phyloP scores from a whole-genome alignment of 2,329 filamentous ascomycete genomes.

The Colletotrichum falcatum region DNA sequence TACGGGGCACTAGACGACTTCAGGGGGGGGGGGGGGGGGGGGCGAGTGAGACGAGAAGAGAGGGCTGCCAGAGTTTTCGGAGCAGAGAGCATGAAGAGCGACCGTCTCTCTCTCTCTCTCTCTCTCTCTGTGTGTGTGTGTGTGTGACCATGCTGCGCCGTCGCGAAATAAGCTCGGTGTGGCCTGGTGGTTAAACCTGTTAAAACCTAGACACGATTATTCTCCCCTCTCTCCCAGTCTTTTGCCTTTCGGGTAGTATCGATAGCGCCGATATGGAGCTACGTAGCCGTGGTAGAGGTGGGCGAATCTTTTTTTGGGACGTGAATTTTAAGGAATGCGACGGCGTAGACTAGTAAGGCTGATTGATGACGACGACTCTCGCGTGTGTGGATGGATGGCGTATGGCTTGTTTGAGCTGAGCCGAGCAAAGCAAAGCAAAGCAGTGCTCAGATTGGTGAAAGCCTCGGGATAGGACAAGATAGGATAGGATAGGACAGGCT shows the following conservation, averaged over 20 bases:
- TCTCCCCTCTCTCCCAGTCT: too few relatives aligned
- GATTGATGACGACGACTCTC: constrained; percentile 31
- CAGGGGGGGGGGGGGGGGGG: constrained; percentile 16
- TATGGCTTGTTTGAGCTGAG: background rate
- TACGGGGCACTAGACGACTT: background rate
- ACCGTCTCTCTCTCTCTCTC: too few relatives aligned
- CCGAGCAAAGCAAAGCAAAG: too few relatives aligned
- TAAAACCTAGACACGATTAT: too few relatives aligned
- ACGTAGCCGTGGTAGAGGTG: background rate
- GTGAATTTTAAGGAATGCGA: constrained; percentile 1
- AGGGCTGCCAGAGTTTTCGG: constrained; percentile 29
- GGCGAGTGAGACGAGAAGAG: background rate
- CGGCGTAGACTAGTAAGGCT: constrained; percentile 30
- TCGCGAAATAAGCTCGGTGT: background rate
- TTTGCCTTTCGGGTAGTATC: background rate
- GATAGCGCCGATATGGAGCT: background rate
- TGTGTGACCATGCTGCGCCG: constrained; percentile 4
- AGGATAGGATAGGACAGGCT: too few relatives aligned
- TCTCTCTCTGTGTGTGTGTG: too few relatives aligned
- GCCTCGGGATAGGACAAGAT: too few relatives aligned
- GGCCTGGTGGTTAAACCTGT: constrained; percentile 12
- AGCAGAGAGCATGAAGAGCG: background rate
- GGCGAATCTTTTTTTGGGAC: constrained; percentile 26
- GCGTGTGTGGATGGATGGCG: background rate
- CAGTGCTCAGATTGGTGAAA: constrained; percentile 3